Evolutionary conservation across 169 alveolate species (phyloP), one percentile per base, ranked within the genome.

Genomic region (Cyclospora cayetanensis): DNA sequence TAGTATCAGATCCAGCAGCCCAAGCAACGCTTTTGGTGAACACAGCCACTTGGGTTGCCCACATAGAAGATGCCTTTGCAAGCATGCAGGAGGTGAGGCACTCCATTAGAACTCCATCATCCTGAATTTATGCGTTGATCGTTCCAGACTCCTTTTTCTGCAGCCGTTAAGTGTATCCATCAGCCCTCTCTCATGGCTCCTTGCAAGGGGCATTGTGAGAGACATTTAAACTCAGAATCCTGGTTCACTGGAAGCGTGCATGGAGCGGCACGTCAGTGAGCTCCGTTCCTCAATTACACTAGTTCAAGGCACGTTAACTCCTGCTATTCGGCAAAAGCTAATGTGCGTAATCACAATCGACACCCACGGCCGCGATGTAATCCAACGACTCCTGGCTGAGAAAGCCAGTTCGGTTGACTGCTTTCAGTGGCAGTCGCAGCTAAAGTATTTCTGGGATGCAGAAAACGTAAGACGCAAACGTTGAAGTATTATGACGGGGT

Each of bases 351-450:
- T 98, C 91, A 98, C 99, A 41, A 94, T 98, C 93, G 99, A 98
- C 92, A 97, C 99, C 31, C 99, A 98, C 95, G 96, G 98, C 53
- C 96, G 99, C 93, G 99, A 98, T 95, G 97, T 97, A 52, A 95
- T 97, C 70, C 98, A 96, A 72, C 96, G 97, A 88, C 95, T 98
- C 53, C 93, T 96, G 55, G 94, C 90, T 70, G 99, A 98, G 92
- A 95, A 94, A 41, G 98, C 97, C 46, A 95, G 80, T 50, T 90
- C 96, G 77, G 93, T 96, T 68, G 99, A 97, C 91, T 98, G 98
- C 90, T 98, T 98, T 94, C 97, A 97, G 96, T 98, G 99, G 99
- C 98, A 98, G 95, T 96, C 99, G 11, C 98, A 98, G 97, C 95
- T 98, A 90, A 98, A 98, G 96, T 96, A 98, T 87, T 97, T 97